These are phyloP conservation scores for Stropharia rugosoannulata DNA, from an alignment of 768 basidiomycete species.

Conservation along the genomic window DNA sequence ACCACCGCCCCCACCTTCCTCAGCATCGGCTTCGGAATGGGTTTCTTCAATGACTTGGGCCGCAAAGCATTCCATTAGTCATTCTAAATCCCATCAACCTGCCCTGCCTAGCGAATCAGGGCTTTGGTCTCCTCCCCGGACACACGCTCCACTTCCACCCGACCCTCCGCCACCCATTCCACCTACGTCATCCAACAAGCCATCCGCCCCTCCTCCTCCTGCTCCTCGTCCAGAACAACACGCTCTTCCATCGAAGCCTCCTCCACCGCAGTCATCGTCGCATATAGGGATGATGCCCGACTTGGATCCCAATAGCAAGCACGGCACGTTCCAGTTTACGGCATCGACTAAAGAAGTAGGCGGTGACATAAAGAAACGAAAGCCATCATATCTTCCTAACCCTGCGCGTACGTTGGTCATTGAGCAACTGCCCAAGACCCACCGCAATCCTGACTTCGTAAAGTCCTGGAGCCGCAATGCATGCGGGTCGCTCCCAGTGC, in stretches of 20 bases:
- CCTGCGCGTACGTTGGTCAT: conserved; percentile 54
- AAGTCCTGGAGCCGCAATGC: conserved; percentile 42
- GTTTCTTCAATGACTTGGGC: conserved; percentile 42
- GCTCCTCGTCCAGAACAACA: conserved; percentile 16
- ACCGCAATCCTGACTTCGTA: conserved; percentile 41
- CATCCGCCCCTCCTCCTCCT: conserved; percentile 3
- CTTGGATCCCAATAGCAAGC: conserved; percentile 42
- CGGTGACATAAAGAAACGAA: conserved; percentile 14
- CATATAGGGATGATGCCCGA: conserved; percentile 48
- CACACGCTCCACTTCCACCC: conserved; percentile 11
- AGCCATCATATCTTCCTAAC: conserved; percentile 37
- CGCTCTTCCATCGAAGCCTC: conserved; percentile 18
- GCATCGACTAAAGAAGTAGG: conserved; percentile 20
- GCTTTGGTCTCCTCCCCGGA: conserved; percentile 9
- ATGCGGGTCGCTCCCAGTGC: conserved; percentile 34
- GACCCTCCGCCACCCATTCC: conserved; percentile 10
- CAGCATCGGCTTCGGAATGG: conserved; percentile 30
- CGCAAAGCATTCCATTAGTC: conserved; percentile 18
- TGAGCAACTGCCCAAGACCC: conserved; percentile 51
- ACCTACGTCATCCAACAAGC: conserved; percentile 6
- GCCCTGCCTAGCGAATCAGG: not conserved
- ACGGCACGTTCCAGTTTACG: conserved; percentile 41
- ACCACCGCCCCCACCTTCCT: conserved; percentile 6
- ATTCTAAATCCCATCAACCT: not conserved
- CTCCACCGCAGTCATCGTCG: conserved; percentile 12